These are phyloP conservation scores for Dacryopinax spathularia DNA, from an alignment of 768 basidiomycete species.

Conservation along the genomic window DNA sequence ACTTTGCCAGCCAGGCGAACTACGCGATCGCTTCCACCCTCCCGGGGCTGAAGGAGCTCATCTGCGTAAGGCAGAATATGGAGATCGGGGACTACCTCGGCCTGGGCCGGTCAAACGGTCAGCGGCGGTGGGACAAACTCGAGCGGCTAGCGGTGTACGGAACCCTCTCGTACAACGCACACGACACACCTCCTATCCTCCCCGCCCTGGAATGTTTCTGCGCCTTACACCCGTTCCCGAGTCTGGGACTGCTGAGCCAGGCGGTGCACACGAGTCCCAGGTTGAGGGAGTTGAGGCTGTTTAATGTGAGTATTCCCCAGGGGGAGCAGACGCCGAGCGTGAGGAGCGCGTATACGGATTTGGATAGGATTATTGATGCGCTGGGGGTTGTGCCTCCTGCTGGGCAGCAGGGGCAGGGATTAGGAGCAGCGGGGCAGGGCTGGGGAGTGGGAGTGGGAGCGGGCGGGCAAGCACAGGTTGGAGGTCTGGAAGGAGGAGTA, in stretches of 20 bases:
- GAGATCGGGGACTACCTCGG: conserved; percentile 1
- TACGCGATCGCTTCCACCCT: background rate
- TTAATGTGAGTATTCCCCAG: background rate
- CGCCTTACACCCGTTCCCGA: background rate
- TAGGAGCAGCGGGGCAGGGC: no score
- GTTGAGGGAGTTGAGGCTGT: background rate
- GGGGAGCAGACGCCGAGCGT: background rate
- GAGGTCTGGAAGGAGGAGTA: no score
- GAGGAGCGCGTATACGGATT: background rate
- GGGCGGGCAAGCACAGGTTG: no score
- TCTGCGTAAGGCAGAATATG: conserved; percentile 1
- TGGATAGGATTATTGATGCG: background rate
- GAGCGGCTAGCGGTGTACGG: background rate
- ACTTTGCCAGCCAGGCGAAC: background rate
- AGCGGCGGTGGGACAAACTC: background rate
- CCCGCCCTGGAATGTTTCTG: background rate
- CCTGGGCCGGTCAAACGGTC: background rate
- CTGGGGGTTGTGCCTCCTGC: background rate
- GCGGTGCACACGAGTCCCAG: background rate
- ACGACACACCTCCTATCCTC: background rate
- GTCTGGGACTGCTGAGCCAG: background rate
- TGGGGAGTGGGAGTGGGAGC: no score
- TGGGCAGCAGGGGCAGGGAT: no score
- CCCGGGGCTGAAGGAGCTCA: background rate
- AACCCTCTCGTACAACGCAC: background rate